Percentiles rank a stretch among this genome's conserved stretches.
phyloP scores from a whole-genome alignment of 2,329 filamentous ascomycete species.

The Sphaerulina populicola region DNA sequence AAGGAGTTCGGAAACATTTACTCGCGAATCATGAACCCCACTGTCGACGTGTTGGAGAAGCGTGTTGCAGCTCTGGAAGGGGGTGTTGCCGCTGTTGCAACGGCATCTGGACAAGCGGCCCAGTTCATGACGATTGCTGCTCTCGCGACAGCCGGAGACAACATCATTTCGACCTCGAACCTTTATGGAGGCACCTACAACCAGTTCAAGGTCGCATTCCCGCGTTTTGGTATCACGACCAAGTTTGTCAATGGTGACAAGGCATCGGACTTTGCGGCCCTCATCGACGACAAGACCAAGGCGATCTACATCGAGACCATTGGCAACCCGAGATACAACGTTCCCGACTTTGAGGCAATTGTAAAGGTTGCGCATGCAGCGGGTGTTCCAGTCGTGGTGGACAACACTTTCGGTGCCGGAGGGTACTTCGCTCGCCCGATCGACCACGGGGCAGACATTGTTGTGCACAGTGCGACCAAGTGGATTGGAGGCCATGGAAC shows the following conservation, averaged over 20 bases:
- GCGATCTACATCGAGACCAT: constrained; percentile 87
- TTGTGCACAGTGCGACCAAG: constrained; percentile 90
- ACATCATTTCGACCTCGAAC: constrained; percentile 84
- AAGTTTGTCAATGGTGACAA: constrained; percentile 81
- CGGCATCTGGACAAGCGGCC: constrained; percentile 78
- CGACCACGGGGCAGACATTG: constrained; percentile 83
- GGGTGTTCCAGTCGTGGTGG: constrained; percentile 57
- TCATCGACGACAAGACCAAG: constrained; percentile 90
- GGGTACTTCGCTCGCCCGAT: constrained; percentile 83
- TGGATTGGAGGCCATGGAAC: constrained; percentile 93
- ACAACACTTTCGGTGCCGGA: constrained; percentile 92
- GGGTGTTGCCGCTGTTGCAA: constrained; percentile 75
- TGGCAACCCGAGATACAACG: constrained; percentile 87
- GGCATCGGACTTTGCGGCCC: constrained; percentile 65
- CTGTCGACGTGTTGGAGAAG: constrained; percentile 93
- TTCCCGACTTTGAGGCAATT: constrained; percentile 84
- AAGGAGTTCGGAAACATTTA: constrained; percentile 98
- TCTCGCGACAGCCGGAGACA: constrained; percentile 81
- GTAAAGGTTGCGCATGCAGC: constrained; percentile 66
- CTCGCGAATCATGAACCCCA: constrained; percentile 93
- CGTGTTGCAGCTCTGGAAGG: constrained; percentile 92
- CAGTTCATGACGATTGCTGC: constrained; percentile 85
- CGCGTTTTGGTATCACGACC: constrained; percentile 76
- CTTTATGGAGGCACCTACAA: constrained; percentile 95
- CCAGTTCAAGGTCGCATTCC: constrained; percentile 85